A percentile compares a stretch with the other conserved stretches of the same genome.
Evolutionary conservation across 768 basidiomycete species (phyloP).

Genomic region (Suillus bovinus): DNA sequence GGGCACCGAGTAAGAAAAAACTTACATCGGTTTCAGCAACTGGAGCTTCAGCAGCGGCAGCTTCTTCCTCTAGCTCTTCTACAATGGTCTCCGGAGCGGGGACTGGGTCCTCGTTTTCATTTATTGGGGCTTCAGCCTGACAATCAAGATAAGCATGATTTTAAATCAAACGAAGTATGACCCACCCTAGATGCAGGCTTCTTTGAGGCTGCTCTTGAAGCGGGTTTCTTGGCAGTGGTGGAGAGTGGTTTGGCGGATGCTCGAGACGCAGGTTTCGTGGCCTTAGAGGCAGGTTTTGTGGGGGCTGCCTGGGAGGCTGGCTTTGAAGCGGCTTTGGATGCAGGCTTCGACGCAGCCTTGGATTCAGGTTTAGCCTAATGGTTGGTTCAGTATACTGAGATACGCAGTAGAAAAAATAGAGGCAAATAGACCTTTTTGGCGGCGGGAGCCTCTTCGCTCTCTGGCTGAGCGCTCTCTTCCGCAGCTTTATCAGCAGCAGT

Average conservation of each 20-base stretch:
- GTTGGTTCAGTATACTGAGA: constrained; percentile 7
- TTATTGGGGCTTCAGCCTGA: constrained; percentile 36
- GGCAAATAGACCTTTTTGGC: constrained; percentile 59
- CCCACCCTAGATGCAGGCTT: constrained; percentile 65
- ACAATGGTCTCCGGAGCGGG: constrained; percentile 50
- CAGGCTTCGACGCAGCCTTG: constrained; percentile 40
- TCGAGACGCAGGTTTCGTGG: constrained; percentile 40
- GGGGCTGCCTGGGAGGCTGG: constrained; percentile 37
- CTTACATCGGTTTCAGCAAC: constrained; percentile 30
- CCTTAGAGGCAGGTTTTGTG: constrained; percentile 45
- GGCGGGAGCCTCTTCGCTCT: constrained; percentile 48
- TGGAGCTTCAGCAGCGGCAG: constrained; percentile 37
- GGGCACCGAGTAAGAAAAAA: constrained; percentile 6
- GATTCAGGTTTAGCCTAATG: constrained; percentile 41
- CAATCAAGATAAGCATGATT: not conserved
- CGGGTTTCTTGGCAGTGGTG: constrained; percentile 49
- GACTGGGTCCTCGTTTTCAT: constrained; percentile 40
- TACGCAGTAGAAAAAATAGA: constrained; percentile 11
- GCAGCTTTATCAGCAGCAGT: constrained; percentile 40
- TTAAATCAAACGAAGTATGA: constrained; percentile 2
- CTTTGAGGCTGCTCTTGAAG: constrained; percentile 59
- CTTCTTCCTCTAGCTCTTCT: constrained; percentile 53
- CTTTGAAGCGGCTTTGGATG: constrained; percentile 36
- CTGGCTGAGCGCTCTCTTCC: constrained; percentile 36
- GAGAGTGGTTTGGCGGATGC: constrained; percentile 45